A percentile compares a stretch with the other conserved stretches of the same genome.
Conservation (phyloP, 345 rosid species). For the Euphorbia peplus region DNA sequence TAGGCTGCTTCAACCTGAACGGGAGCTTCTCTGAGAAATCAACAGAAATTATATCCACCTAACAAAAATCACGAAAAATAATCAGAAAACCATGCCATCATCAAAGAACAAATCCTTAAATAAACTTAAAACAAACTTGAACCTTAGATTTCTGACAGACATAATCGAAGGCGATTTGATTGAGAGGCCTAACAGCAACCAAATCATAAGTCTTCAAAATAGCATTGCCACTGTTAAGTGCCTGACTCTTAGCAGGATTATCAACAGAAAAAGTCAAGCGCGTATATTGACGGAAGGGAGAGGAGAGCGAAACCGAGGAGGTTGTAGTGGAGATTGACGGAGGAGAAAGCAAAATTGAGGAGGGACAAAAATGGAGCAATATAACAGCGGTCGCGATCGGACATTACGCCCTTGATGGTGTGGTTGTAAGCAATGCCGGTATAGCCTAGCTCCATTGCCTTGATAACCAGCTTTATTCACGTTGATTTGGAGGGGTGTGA, state of each 20-base stretch:
- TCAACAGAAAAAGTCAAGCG: constrained; percentile 73
- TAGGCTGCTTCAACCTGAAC: constrained; percentile 56
- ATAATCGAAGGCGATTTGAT: constrained; percentile 60
- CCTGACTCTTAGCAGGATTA: constrained; percentile 46
- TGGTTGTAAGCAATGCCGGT: constrained; percentile 61
- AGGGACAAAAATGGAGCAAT: constrained; percentile 60
- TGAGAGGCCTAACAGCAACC: constrained; percentile 69
- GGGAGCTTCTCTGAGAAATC: constrained; percentile 59
- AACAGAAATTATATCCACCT: constrained; percentile 81
- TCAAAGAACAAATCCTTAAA: too few relatives aligned
- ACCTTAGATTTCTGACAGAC: constrained; percentile 73
- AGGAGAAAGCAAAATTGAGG: constrained; percentile 43
- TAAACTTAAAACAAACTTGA: background rate
- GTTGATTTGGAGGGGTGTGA: constrained; percentile 32
- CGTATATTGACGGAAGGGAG: constrained; percentile 86
- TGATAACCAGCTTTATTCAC: constrained; percentile 52
- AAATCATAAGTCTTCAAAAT: constrained; percentile 72
- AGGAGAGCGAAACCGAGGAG: constrained; percentile 58
- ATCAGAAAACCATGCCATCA: background rate
- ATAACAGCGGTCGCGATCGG: constrained; percentile 57
- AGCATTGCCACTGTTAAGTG: constrained; percentile 65
- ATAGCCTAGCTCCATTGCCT: constrained; percentile 83
- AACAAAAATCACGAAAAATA: background rate
- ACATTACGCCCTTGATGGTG: constrained; percentile 51
- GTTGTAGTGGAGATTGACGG: constrained; percentile 70